These are phyloP conservation scores for Geoglossum glabrum DNA, from an alignment of 495 filamentous ascomycete species.

Conservation along the genomic window DNA sequence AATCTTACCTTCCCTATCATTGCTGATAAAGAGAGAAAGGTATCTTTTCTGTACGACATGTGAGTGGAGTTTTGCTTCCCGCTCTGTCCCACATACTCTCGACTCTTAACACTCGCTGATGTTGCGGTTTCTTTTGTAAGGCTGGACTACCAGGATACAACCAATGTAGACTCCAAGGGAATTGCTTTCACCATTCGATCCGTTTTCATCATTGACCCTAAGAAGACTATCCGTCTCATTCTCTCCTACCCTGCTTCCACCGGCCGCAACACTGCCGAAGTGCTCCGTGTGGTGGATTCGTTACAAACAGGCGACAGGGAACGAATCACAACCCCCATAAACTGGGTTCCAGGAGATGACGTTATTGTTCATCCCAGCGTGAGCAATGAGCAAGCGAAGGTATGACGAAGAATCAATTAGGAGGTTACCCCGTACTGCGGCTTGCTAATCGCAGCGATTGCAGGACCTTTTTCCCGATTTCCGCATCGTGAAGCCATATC, in stretches of 20 bases:
- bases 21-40: constrained; percentile 85
- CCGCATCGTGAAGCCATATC: constrained; percentile 86
- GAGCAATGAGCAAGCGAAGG: constrained; percentile 65
- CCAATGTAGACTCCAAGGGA: constrained; percentile 88
- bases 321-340: constrained; percentile 80
- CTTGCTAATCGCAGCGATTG: neutral
- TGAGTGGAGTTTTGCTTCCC: constrained; percentile 20
- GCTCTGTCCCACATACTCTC: neutral
- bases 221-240: constrained; percentile 92
- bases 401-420: neutral
- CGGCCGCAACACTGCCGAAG: constrained; percentile 89
- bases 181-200: constrained; percentile 97
- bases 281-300: constrained; percentile 86
- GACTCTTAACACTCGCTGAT: neutral
- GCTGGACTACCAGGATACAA: constrained; percentile 67
- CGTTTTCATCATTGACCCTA: constrained; percentile 97
- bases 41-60: constrained; percentile 91
- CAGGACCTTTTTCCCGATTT: constrained; percentile 70
- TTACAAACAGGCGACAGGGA: constrained; percentile 96
- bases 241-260: constrained; percentile 94
- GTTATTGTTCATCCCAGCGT: constrained; percentile 88
- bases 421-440: too few relatives aligned
- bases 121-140: constrained; percentile 18
- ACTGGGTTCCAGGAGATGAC: constrained; percentile 80
- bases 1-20: constrained; percentile 87